Evolutionary conservation across 2,329 filamentous ascomycete genomes (phyloP), one percentile per base, ranked within the genome.

Genomic region (Xylaria sp.): DNA sequence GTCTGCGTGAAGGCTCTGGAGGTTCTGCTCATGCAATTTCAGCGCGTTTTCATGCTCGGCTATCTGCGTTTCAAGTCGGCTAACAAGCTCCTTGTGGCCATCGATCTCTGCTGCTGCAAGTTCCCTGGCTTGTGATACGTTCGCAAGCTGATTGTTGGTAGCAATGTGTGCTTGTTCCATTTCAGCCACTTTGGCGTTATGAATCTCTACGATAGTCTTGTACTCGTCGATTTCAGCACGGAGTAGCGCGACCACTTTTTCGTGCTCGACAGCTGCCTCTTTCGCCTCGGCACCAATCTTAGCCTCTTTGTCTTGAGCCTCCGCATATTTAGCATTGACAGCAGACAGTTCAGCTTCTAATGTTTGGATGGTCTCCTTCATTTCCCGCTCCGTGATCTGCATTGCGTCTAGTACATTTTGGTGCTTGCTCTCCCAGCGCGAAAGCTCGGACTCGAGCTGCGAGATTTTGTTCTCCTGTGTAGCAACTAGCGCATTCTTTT

Each of bases 161-260:
- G 86, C 85, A 39, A 87, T 80, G 77, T 97, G 91, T 3, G 91
- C 88, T 72, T 90, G 82, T 80, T 97, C 94, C 15, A 97, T 85
- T 72, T 92, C 88, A 2, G 89, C 85, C 37, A 97, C 90, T 75
- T 90, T 92, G 48, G 86, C 78, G 13, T 89, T 84, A 75, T 94
- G 93, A 73, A 84, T 86, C 71, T 87, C 86, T 74, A 97, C 91
- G 46, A 92, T 88, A 3, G 86, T 83, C 81, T 92, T 94, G 82
- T 97, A 94, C 77, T 94, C 90, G 61, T 94, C 90, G 63, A 98
- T 91, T 78, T 97, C 91, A 68, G 82, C 86, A 71, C 92, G 91
- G 51, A 98, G 81, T 54, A 84, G 84, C 44, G 84, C 82, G 41
- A 92, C 82, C 57, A 90, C 82, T 44, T 87, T 84, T 67, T 90